Evolutionary conservation across 352 stramenopile genomes (phyloP), one percentile per base, ranked within the genome.

Genomic region (Pythium dissotocum): DNA sequence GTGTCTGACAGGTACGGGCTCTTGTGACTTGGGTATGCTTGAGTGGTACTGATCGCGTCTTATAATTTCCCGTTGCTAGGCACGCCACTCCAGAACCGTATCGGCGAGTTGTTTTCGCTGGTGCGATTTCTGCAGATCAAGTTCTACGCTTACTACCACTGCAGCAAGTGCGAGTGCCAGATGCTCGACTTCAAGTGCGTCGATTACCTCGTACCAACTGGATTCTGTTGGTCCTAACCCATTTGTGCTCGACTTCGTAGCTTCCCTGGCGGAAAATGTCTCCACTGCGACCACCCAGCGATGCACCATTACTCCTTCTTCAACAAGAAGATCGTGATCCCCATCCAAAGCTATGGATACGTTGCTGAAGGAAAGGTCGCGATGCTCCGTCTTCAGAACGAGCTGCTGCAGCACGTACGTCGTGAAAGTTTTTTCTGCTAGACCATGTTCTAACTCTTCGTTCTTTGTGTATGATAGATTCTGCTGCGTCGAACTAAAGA

Each of bases 261-360:
- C 49, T 91, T 93, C 32, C 79, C 82, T n/a, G 71, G 87, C 30
- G 85, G 85, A 30, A 95, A 90, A 48, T 98, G 95, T 73, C 80
- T 91, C 36, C 76, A 93, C 28, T 99, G 98, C 73, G 82, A 88
- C 0, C 97, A 99, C 77, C 80, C 85, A 7, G 81, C 94, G 5
- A 98, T 99, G 74, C 85, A 97, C 58, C 98, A 99, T 77, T 99
- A 94, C 71, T 98, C 94, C 10, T 97, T 95, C 72, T 99, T 99
- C 69, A 99, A 99, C 78, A 98, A 98, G 70, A 95, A 98, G 61
- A 92, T 99, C 30, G 82, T 99, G 6, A 99, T 99, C 65, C 97
- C 98, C 7, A 99, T 99, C 62, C 93, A 99, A 70, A 83, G 93
- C 21, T 98, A 97, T 60, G 94, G 94, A 32, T 98, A 98, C 63